A percentile compares a stretch with the other conserved stretches of the same genome.
Evolutionary conservation across 192 early-diverging fungal species (phyloP).

Genomic region (Haplosporangium gracile): DNA sequence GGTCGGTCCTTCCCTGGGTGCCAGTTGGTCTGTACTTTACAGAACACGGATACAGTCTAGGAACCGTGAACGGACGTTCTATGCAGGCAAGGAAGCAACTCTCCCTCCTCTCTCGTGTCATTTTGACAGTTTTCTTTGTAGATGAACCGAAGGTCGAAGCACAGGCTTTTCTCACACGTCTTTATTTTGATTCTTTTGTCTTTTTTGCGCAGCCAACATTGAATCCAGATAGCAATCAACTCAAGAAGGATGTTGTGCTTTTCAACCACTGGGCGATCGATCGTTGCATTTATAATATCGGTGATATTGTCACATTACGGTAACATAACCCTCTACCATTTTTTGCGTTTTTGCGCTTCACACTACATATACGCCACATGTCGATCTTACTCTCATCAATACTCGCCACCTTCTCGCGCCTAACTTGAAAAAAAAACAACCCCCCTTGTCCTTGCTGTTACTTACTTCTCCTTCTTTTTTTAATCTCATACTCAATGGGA

Average conservation of each 20-base stretch:
- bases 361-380: no score
- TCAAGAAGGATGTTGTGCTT: slow-evolving; percentile 76
- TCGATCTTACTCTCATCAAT: no score
- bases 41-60: slow-evolving; percentile 66
- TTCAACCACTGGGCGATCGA: slow-evolving; percentile 70
- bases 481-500: neutral
- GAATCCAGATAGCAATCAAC: slow-evolving; percentile 78
- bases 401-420: neutral
- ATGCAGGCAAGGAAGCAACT: slow-evolving; percentile 65
- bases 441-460: neutral
- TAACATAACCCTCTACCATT: neutral
- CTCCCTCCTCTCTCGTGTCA: no score
- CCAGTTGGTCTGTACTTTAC: slow-evolving; percentile 64
- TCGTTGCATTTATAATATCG: slow-evolving; percentile 63
- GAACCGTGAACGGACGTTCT: slow-evolving; percentile 62
- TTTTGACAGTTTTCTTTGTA: neutral
- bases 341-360: neutral
- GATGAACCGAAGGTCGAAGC: neutral
- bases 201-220: slow-evolving; percentile 69
- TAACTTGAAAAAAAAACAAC: neutral
- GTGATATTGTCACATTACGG: slow-evolving; percentile 77
- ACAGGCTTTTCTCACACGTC: neutral
- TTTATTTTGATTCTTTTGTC: neutral
- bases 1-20: slow-evolving; percentile 57
- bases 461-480: neutral